These are phyloP conservation scores for Fusarium pseudoanthophilum DNA, from an alignment of 2,329 filamentous ascomycete species.

Conservation along the genomic window DNA sequence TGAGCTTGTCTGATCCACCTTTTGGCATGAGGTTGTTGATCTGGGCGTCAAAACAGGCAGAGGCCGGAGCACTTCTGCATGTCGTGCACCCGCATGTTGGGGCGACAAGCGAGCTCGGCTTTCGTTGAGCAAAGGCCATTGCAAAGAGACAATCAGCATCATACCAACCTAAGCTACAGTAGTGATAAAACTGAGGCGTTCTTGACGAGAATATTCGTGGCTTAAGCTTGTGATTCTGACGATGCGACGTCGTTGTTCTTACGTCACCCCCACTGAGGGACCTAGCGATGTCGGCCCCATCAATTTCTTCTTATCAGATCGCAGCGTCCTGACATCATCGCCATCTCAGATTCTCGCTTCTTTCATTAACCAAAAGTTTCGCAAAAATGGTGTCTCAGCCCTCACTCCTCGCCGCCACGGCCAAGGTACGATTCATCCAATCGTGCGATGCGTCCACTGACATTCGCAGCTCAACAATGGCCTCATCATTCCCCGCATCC, in stretches of 20 bases:
- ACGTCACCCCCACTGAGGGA: slow-evolving; percentile 12
- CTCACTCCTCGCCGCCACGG: slow-evolving; percentile 37
- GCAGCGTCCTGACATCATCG: slow-evolving; percentile 9
- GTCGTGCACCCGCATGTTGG: not conserved
- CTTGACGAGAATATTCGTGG: not conserved
- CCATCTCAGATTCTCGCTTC: not conserved
- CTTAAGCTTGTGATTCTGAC: accelerated
- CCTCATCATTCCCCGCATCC: slow-evolving; percentile 74
- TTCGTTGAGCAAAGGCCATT: not conserved
- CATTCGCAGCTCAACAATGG: slow-evolving; percentile 68
- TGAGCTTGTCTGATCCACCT: not conserved
- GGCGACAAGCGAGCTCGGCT: not conserved
- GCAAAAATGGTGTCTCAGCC: slow-evolving; percentile 33
- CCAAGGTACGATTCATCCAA: slow-evolving; percentile 21
- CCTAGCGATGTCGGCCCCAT: slow-evolving; percentile 22
- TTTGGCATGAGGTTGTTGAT: not conserved
- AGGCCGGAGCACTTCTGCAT: not conserved
- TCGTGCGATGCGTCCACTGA: not conserved
- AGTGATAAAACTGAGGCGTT: not conserved
- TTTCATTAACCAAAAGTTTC: not conserved
- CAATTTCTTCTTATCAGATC: slow-evolving; percentile 15
- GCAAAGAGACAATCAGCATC: not conserved
- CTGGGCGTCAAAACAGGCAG: not conserved
- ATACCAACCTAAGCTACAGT: not conserved
- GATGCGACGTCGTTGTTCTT: not conserved